A percentile compares a stretch with the other conserved stretches of the same genome.
Evolutionary conservation across 345 rosid genomes (phyloP).

Genomic region (Brassica incana): DNA sequence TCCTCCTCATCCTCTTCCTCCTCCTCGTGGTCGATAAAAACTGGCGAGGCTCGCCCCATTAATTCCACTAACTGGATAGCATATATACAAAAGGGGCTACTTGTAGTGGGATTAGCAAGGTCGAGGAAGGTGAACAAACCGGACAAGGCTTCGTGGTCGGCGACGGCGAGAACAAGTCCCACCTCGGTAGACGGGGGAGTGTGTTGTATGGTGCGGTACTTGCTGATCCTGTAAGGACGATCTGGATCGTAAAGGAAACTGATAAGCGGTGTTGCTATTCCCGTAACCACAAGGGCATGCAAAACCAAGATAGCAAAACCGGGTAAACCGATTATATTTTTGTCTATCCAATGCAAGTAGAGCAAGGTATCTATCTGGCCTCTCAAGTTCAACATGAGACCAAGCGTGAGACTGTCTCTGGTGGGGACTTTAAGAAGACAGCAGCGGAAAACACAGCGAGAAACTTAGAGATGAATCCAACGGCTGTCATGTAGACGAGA

Average conservation of each 20-base stretch:
- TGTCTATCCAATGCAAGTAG: constrained; percentile 63
- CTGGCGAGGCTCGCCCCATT: constrained; percentile 54
- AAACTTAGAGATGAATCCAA: constrained; percentile 49
- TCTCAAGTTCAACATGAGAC: constrained; percentile 62
- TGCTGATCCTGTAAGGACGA: constrained; percentile 67
- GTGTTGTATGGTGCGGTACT: constrained; percentile 74
- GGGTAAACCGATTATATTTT: constrained; percentile 40
- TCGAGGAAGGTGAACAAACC: constrained; percentile 61
- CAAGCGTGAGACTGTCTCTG: constrained; percentile 56
- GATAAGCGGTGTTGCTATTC: constrained; percentile 47
- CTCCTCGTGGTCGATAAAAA: constrained; percentile 52
- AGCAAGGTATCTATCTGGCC: constrained; percentile 65
- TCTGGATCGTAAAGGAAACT: constrained; percentile 68
- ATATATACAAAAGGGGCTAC: constrained; percentile 45
- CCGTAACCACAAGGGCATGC: constrained; percentile 36
- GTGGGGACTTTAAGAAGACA: constrained; percentile 42
- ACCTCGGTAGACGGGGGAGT: constrained; percentile 47
- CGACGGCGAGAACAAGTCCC: constrained; percentile 51
- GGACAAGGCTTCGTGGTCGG: constrained; percentile 44
- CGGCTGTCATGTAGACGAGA: constrained; percentile 38
- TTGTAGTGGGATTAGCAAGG: constrained; percentile 49
- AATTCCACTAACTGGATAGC: constrained; percentile 64
- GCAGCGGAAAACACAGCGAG: constrained; percentile 34
- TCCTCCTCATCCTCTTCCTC: background rate
- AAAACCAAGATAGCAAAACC: constrained; percentile 56